A percentile compares a stretch with the other conserved stretches of the same genome.
Evolutionary conservation across 2,329 filamentous ascomycete genomes (phyloP).

Genomic region (Cytospora leucostoma): DNA sequence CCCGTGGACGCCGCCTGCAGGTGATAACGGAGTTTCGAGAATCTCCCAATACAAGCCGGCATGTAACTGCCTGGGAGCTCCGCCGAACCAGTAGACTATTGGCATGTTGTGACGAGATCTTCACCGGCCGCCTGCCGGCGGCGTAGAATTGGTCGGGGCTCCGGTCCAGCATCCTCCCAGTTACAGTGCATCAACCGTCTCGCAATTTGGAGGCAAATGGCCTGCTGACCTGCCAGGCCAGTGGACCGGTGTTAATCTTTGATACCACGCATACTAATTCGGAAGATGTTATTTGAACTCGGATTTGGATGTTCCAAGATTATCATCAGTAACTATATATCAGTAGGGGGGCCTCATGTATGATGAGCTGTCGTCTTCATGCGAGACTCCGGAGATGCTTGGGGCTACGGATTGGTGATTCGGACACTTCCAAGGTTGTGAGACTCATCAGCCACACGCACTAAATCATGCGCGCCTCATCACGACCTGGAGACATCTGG

Average conservation of each 20-base stretch:
- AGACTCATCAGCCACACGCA: not conserved
- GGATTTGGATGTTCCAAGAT: not conserved
- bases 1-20: not conserved
- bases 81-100: not conserved
- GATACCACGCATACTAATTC: conserved; percentile 6
- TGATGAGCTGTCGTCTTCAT: not conserved
- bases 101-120: not conserved
- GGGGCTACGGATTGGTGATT: not conserved
- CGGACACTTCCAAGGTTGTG: not conserved
- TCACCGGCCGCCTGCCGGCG: too few relatives aligned
- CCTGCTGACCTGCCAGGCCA: not conserved
- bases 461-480: conserved; percentile 13
- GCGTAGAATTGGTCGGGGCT: conserved; percentile 3
- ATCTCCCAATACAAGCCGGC: conserved; percentile 12
- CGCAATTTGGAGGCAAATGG: conserved; percentile 18
- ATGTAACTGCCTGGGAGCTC: conserved; percentile 9
- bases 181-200: conserved; percentile 21
- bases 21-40: conserved; percentile 12
- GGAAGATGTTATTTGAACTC: conserved; percentile 8
- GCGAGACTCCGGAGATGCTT: not conserved
- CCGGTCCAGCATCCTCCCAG: conserved; percentile 27
- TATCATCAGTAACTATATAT: not conserved
- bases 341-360: not conserved
- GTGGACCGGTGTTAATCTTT: conserved; percentile 11
- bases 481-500: not conserved